Base-by-base conservation (phyloP, 1,284 basidiomycete genomes). In the Erythrobasidium hasegawianum region DNA sequence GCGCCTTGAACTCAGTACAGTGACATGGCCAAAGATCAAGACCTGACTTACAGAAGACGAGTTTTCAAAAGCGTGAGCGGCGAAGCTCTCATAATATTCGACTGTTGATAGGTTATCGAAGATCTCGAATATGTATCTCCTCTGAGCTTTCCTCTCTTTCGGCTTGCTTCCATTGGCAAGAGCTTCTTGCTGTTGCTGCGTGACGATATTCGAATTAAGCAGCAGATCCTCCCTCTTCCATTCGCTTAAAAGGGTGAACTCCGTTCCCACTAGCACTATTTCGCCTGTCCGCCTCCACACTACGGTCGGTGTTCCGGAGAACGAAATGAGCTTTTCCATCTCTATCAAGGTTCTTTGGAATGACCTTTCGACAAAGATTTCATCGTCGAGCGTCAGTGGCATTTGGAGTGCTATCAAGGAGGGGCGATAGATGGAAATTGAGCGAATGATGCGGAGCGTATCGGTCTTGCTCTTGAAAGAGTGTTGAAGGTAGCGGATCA, bases 281-380 rank as follows among this genome's bases (percentile, higher is more conserved):
- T 98, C 96, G 75, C 95, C 95, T 16, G 96, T 98, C 57, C 95
- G 83, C 33, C 95, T 86, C 95, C 95, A 98, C 1, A 97, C 90
- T n/a, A 96, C 92, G 0, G 95, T 98, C 1, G 95, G 96, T n/a
- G 96, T 98, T 4, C 95, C 96, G 69, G 89, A 94, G 77, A 92
- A 96, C 47, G 90, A 92, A 71, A 98, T 95, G 70, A 97, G 83
- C 78, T 97, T 97, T 77, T 97, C 92, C 65, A 97, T 84, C 81
- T 97, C 93, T 72, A 97, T 83, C 70, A 97, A 81, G 26, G 92
- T 92, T 49, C 95, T 83, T 77, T 97, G 94, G 77, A 97, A 93
- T 71, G 90, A 94, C 71, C 88, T 87, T 79, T 97, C 94, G 64
- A 97, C 87, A 78, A 97, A 97, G 2, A 94, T 83, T 77, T 95